phyloP scores from a whole-genome alignment of 2,329 filamentous ascomycete species.

The Fusarium odoratissimum region DNA sequence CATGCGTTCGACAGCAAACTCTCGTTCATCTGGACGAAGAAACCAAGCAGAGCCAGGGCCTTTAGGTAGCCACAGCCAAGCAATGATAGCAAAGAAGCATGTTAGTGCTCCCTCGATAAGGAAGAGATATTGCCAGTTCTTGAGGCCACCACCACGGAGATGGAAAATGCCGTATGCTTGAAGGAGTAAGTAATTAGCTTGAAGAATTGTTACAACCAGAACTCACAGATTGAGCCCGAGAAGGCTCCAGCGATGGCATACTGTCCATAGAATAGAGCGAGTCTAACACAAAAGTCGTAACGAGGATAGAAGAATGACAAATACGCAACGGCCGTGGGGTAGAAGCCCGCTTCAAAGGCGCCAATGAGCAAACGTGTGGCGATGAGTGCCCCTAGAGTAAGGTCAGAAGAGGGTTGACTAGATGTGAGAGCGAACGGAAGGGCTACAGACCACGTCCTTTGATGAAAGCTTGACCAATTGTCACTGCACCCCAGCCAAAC shows the following conservation, averaged over 20 bases:
- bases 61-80: constrained; percentile 43
- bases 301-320: constrained; percentile 44
- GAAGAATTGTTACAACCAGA: neutral
- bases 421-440: neutral
- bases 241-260: constrained; percentile 45
- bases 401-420: constrained; percentile 11
- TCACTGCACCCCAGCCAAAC: constrained; percentile 44
- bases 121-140: constrained; percentile 75
- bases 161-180: constrained; percentile 46
- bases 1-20: constrained; percentile 39
- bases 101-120: constrained; percentile 71
- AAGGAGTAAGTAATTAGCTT: constrained; percentile 1
- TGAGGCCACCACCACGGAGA: constrained; percentile 50
- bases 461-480: constrained; percentile 44
- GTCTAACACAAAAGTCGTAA: constrained; percentile 42
- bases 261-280: constrained; percentile 47
- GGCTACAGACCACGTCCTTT: constrained; percentile 38
- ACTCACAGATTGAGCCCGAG: constrained; percentile 44
- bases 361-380: constrained; percentile 44
- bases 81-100: constrained; percentile 43
- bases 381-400: constrained; percentile 36
- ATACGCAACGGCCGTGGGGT: constrained; percentile 45
- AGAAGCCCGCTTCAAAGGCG: constrained; percentile 46
- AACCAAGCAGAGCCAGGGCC: constrained; percentile 46
- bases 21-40: constrained; percentile 36